Base-by-base conservation (phyloP, 1,284 basidiomycete species). In the Cutaneotrichosporon cutaneum region DNA sequence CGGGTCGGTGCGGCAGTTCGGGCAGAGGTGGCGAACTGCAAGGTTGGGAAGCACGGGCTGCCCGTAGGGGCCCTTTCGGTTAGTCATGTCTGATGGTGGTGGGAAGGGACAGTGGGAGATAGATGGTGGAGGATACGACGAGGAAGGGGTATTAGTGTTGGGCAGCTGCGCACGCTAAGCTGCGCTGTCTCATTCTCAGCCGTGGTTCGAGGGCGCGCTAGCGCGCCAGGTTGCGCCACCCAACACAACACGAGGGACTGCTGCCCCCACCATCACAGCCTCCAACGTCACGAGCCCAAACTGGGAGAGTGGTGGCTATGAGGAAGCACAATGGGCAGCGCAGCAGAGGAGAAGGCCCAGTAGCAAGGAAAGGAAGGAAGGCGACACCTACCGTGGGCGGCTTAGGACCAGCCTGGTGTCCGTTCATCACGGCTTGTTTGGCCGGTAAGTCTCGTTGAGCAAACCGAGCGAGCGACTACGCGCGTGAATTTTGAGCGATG, bases 1-100 rank as follows among this genome's bases (percentile, higher is more conserved):
- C 71, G 92, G 91, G 63, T 92, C 91, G 73, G 90, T 89, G 80
- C 88, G 85, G 82, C 95, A 98, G 73, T 98, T 93, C 26, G 92
- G 94, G 76, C 95, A 98, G 69, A 94, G 90, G 70, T 95, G 87
- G 51, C 90, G 88, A 67, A 95, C 90, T 59, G 91, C 89, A 60
- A 94, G 84, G 79, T 95, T 77, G 5, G 77, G 74, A 11, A 63
- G 66, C 11, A 76, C 65, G 6, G 73, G 68, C 89, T 66, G 90
- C 87, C 59, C 88, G 86, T 72, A 77, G 63, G 76, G 70, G 65
- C 72, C 69, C 73, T 75, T 63, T 36, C 30, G 26, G 39, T 33
- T 56, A 22, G 55, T 39, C 45, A 26, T n/a, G 36, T 14, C 4
- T 39, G 59, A 39, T 18, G 53, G 2, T 9, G 26, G 3, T n/a